Percentiles rank a stretch among this genome's conserved stretches.
phyloP scores from a whole-genome alignment of 768 basidiomycete species.

The Tremella yokohamensis region DNA sequence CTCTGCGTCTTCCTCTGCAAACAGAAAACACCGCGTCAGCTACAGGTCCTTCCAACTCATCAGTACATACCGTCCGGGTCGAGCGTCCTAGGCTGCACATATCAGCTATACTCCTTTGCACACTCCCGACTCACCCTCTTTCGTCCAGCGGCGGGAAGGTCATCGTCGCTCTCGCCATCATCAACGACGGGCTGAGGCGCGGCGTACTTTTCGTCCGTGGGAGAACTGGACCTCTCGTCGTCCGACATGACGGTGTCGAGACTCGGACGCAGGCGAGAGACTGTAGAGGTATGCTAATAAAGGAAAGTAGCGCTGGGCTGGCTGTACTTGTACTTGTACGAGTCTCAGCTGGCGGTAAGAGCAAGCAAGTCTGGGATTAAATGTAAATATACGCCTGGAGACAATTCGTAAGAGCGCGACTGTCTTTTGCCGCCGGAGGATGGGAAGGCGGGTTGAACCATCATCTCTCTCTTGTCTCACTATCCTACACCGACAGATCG shows the following conservation, averaged over 20 bases:
- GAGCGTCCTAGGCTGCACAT: slow-evolving; percentile 23
- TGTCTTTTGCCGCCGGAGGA: no score
- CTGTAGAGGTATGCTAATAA: no score
- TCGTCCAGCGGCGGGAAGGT: slow-evolving; percentile 7
- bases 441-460: no score
- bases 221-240: slow-evolving; percentile 20
- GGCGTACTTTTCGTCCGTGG: slow-evolving; percentile 13
- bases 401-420: neutral
- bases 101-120: slow-evolving; percentile 15
- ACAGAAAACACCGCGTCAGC: slow-evolving; percentile 4
- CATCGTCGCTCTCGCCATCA: slow-evolving; percentile 9
- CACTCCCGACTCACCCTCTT: slow-evolving; percentile 29
- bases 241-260: slow-evolving; percentile 27
- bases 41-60: neutral
- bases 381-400: neutral
- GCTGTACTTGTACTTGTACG: no score
- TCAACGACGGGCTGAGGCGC: neutral
- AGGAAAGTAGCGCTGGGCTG: no score
- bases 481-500: no score
- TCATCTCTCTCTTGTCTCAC: no score
- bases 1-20: slow-evolving; percentile 16
- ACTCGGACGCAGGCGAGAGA: neutral
- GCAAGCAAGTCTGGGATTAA: neutral
- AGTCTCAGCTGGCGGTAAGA: neutral
- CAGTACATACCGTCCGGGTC: slow-evolving; percentile 35